Base-by-base conservation (phyloP, 2,329 filamentous ascomycete genomes). In the Ramichloridium luteum region DNA sequence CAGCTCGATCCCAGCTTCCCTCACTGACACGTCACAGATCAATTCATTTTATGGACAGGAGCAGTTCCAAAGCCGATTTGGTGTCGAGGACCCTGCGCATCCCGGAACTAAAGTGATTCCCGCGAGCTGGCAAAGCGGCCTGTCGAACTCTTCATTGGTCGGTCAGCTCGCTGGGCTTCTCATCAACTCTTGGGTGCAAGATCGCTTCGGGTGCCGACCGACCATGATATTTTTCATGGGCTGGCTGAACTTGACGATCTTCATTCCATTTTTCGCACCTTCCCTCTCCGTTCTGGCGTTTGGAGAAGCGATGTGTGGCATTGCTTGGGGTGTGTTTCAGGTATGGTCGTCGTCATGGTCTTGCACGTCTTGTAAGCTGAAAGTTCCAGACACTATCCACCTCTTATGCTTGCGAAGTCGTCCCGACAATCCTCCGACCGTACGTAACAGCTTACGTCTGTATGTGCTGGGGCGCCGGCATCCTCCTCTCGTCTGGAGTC, bases 101-200 rank as follows among this genome's bases (percentile, higher is more conserved):
- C n/a, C n/a, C n/a, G n/a, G n/a, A n/a, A n/a, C n/a, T n/a, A n/a
- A n/a, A n/a, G n/a, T n/a, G 23, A 55, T 75, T 13, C 61, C 67
- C 1, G 64, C 68, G 0, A 57, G 62, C 1, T 77, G 72, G 72
- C 70, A 74, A 47, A 64, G 65, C 0, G 70, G 61, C 0, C 47
- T 76, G 2, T 65, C 61, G 4, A 72, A 71, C 34, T 72, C 68
- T 16, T 67, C 68, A 30, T 64, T 68, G 34, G 34, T 44, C 2
- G 46, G 46, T 32, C 51, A 77, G 48, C 73, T 82, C 33, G 64
- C 80, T 34, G 77, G 77, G n/a, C 62, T 80, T 27, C 58, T 77
- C 43, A 60, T 79, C 51, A 79, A 78, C 48, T 77, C 77, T 27
- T 74, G 65, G 51, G 54, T 78, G 29, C 72, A 74, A n/a, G 74